phyloP scores from a whole-genome alignment of 768 basidiomycete genomes.

The Suillus brevipes region DNA sequence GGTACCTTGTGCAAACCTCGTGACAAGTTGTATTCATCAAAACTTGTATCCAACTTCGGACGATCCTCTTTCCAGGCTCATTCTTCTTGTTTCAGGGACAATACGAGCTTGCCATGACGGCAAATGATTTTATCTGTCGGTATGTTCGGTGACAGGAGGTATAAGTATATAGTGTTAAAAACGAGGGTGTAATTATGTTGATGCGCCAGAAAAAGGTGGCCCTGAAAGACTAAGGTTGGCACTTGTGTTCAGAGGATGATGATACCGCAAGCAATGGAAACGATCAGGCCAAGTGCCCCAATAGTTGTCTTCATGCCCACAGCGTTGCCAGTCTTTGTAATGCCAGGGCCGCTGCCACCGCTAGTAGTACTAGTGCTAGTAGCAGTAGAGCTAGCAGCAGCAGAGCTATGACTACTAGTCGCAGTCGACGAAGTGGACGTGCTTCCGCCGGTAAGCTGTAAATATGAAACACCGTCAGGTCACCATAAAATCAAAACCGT shows the following conservation, averaged over 20 bases:
- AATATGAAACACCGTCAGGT: neutral
- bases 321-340: neutral
- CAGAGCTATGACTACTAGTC: neutral
- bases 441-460: neutral
- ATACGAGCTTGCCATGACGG: neutral
- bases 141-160: no score
- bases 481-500: neutral
- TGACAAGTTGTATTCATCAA: neutral
- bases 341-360: constrained; percentile 6
- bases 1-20: neutral
- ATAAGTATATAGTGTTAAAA: neutral
- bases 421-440: constrained; percentile 10
- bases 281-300: constrained; percentile 6
- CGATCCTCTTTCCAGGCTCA: neutral
- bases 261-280: constrained; percentile 15
- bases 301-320: constrained; percentile 10
- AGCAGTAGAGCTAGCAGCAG: neutral
- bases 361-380: neutral
- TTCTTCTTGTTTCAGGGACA: neutral
- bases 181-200: neutral
- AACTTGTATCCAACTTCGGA: neutral
- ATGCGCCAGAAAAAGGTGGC: neutral
- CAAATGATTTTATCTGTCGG: neutral
- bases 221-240: neutral
- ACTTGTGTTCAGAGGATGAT: constrained; percentile 13